Evolutionary conservation across 768 basidiomycete genomes (phyloP).

Genomic region (Melanogaster broomeanus): DNA sequence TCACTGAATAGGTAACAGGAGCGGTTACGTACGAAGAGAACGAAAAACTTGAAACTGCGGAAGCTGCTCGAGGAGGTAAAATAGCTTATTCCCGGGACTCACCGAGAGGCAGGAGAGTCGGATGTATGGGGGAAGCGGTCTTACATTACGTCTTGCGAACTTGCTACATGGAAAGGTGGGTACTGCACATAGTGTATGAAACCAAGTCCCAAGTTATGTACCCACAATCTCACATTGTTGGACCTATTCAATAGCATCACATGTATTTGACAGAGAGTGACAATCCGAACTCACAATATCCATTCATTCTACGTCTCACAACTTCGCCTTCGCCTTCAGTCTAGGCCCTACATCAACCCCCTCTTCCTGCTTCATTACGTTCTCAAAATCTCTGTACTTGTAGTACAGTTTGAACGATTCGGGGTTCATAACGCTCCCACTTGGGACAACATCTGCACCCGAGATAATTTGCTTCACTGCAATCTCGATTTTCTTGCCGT

Average conservation of each 20-base stretch:
- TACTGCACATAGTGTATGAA: no score
- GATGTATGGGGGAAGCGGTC: no score
- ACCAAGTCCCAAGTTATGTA: no score
- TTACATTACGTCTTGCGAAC: no score
- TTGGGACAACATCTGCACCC: conserved; percentile 62
- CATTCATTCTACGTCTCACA: conserved; percentile 6
- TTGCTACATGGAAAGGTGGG: no score
- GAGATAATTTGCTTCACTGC: conserved; percentile 78
- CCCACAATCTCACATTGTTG: no score
- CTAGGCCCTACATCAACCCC: conserved; percentile 1
- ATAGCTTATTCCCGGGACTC: neutral
- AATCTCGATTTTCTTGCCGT: conserved; percentile 79
- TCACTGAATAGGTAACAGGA: neutral
- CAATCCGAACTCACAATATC: neutral
- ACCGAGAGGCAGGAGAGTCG: no score
- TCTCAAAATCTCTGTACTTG: conserved; percentile 56
- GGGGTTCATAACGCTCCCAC: conserved; percentile 76
- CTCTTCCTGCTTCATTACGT: conserved; percentile 18
- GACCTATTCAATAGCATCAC: no score
- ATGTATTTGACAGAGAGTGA: neutral
- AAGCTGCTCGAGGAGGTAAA: conserved; percentile 12
- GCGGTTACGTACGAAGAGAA: conserved; percentile 4
- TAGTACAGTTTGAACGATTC: conserved; percentile 66
- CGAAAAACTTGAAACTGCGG: conserved; percentile 10
- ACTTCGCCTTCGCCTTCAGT: conserved; percentile 4